Conservation (phyloP, 495 filamentous ascomycete species). For the Friedmanniomyces simplex region DNA sequence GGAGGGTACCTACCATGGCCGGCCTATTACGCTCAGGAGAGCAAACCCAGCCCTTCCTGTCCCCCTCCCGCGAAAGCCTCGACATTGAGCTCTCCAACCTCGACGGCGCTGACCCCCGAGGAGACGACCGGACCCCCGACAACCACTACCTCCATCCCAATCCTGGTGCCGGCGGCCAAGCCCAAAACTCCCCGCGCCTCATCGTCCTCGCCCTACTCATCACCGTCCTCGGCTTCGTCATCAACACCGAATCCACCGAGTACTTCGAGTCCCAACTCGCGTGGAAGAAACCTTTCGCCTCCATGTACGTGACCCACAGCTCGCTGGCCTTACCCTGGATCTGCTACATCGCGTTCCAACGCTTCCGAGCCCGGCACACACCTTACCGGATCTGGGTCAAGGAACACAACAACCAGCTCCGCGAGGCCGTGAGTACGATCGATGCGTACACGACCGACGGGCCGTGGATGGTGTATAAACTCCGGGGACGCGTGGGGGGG, state of each 20-base stretch:
- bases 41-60: conserved; percentile 3
- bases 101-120: background rate
- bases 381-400: conserved; percentile 9
- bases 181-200: background rate
- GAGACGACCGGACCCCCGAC: background rate
- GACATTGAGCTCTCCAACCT: conserved; percentile 7
- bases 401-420: conserved; percentile 15
- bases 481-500: conserved; percentile 2
- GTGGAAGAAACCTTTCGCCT: conserved; percentile 20
- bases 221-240: conserved; percentile 13
- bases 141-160: background rate
- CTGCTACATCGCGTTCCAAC: conserved; percentile 1
- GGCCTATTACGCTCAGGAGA: background rate
- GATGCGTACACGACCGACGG: conserved; percentile 15
- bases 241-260: conserved; percentile 19
- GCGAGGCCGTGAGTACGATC: conserved; percentile 10
- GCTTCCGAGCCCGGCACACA: conserved; percentile 3
- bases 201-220: conserved; percentile 6
- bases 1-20: background rate
- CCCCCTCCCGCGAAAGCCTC: background rate
- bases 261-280: conserved; percentile 18
- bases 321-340: conserved; percentile 19
- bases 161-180: background rate
- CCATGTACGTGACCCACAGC: conserved; percentile 19
- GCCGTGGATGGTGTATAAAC: background rate